Base-by-base conservation (phyloP, 2,329 filamentous ascomycete species). In the Dothideomycetes sp. region DNA sequence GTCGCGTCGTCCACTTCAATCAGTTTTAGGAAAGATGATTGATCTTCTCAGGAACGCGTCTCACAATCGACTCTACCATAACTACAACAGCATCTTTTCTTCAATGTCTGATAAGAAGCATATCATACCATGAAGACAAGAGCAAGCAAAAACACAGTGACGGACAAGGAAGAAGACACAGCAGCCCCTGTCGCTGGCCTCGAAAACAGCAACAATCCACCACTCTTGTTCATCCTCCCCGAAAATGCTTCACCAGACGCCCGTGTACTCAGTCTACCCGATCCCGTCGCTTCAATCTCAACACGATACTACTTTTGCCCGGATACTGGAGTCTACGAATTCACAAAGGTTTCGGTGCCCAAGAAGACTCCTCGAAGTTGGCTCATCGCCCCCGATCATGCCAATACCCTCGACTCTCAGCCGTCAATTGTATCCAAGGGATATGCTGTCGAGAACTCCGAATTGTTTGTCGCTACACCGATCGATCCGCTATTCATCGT, bases 401-500 rank as follows among this genome's bases (percentile, higher is more conserved):
- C 38, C 11, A 28, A 32, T 24, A 29, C 44, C 18, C 15, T 32
- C 17, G 24, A 24, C 17, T 47, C 51, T 4, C 25, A 17, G 16
- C 27, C 7, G 5, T 31, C 27, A 9, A 32, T 48, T 9, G n/a
- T 44, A n/a, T 30, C 38, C 3, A 50, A 51, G 22, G 76, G 71
- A 10, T 75, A 74, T 49, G 63, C 85, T 17, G 72, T 78, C 23
- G 78, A 79, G 52, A 71, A 70, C 30, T 78, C 85, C 23, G 78
- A 87, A 45, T 64, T 96, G n/a, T 82, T 83, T 53, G 64, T 96
- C 45, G 85, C 89, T 7, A 94, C 91, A 1, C 75, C 78, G 2
- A 69, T 94, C 41, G 91, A 98, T 59, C 74, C 84, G 4, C 56
- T 95, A 3, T 96, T 96, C 64, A 68, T 96, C 36, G 57, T 94